Evolutionary conservation across 768 basidiomycete genomes (phyloP).

Genomic region (Mycena filopes): DNA sequence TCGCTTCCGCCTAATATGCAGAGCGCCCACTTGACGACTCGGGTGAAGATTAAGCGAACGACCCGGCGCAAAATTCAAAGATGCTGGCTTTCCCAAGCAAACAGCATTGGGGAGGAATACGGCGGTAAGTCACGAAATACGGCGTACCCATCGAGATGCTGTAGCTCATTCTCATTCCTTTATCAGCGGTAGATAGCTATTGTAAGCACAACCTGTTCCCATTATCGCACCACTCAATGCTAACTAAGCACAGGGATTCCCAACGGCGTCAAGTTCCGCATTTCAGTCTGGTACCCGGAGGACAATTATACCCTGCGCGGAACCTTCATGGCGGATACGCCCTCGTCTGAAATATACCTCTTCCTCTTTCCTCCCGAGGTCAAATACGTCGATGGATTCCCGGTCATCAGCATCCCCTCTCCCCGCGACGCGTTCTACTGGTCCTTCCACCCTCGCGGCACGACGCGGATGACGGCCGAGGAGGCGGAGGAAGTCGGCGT

Average conservation of each 20-base stretch:
- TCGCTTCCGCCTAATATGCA: background rate
- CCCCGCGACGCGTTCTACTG: conserved; percentile 4
- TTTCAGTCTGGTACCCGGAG: conserved; percentile 10
- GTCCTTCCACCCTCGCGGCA: conserved; percentile 4
- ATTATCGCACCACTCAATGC: too few species aligned
- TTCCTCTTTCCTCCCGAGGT: background rate
- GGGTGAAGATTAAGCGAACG: background rate
- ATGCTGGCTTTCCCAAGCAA: conserved; percentile 10
- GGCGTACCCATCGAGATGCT: background rate
- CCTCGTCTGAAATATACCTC: background rate
- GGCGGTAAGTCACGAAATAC: background rate
- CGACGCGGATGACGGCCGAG: background rate
- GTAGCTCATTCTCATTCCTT: background rate
- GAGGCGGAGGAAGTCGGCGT: conserved; percentile 5
- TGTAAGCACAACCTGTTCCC: background rate
- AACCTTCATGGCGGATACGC: conserved; percentile 9
- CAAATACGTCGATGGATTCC: background rate
- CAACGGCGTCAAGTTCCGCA: background rate
- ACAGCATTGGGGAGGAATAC: background rate
- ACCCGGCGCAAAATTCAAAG: conserved; percentile 6
- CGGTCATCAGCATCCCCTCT: background rate
- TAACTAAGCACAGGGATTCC: conserved; percentile 13
- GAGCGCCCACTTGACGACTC: background rate
- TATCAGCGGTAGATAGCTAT: background rate
- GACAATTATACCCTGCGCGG: conserved; percentile 8